phyloP scores from a whole-genome alignment of 2,329 filamentous ascomycete species.

The Hypomyces rosellus region DNA sequence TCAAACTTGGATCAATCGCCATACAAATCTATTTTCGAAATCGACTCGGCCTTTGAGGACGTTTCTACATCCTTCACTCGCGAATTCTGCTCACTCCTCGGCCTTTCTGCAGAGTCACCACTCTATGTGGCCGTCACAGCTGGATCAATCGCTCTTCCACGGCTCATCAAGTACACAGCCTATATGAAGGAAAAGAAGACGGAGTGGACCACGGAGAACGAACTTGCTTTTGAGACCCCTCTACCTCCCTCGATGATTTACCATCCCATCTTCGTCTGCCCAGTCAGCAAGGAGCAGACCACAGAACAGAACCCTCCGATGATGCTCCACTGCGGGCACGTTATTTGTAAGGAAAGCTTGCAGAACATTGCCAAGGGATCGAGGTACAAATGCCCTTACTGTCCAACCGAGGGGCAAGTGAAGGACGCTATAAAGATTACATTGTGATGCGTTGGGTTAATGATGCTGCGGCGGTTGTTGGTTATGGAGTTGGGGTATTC shows the following conservation, averaged over 20 bases:
- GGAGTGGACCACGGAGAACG: constrained; percentile 89
- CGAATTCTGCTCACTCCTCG: constrained; percentile 89
- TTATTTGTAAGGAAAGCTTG: constrained; percentile 80
- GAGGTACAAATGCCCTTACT: constrained; percentile 94
- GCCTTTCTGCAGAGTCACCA: constrained; percentile 83
- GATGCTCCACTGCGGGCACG: constrained; percentile 94
- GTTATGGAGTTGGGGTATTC: neutral
- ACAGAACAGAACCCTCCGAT: constrained; percentile 91
- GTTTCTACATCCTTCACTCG: constrained; percentile 82
- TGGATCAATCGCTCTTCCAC: constrained; percentile 84
- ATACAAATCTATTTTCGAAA: constrained; percentile 73
- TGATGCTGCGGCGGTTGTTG: neutral
- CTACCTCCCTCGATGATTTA: constrained; percentile 61
- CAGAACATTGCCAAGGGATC: constrained; percentile 71
- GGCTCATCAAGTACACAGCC: constrained; percentile 77
- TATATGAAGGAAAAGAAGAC: constrained; percentile 87
- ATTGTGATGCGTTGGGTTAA: constrained; percentile 35
- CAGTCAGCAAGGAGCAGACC: constrained; percentile 92
- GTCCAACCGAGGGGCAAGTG: constrained; percentile 73
- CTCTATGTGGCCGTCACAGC: constrained; percentile 90
- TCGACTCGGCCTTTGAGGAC: constrained; percentile 70
- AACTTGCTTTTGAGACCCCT: constrained; percentile 72
- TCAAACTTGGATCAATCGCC: constrained; percentile 71
- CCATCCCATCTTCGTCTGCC: constrained; percentile 96
- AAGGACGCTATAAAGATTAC: constrained; percentile 71